Percentiles rank a stretch among this genome's conserved stretches.
Evolutionary conservation across 176 grass and related monocot genomes (phyloP).

Genomic region (Urochloa ruziziensis): DNA sequence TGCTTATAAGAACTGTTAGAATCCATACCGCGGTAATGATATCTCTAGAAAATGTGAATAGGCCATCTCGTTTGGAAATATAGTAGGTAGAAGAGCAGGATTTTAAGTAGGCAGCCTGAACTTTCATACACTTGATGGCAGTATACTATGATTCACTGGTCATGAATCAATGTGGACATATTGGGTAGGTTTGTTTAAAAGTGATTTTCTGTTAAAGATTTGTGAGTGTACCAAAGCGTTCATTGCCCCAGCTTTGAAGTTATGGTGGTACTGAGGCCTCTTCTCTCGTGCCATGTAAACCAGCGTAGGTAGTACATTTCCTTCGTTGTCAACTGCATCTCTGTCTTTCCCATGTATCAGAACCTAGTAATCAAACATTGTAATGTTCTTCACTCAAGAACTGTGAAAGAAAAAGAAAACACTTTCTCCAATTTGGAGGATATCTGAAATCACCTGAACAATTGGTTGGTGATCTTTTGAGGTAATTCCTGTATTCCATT

Average conservation of each 20-base stretch:
- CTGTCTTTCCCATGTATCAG: constrained; percentile 53
- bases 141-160: too few relatives aligned
- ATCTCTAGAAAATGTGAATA: neutral
- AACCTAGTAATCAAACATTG: constrained; percentile 43
- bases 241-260: constrained; percentile 93
- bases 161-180: too few relatives aligned
- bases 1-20: neutral
- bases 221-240: constrained; percentile 66
- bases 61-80: neutral
- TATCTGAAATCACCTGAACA: constrained; percentile 52
- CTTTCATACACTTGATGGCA: too few relatives aligned
- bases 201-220: neutral
- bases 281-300: constrained; percentile 94
- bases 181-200: too few relatives aligned
- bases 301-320: constrained; percentile 53
- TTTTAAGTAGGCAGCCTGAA: neutral
- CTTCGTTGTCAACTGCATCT: constrained; percentile 37
- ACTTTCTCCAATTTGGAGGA: neutral
- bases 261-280: constrained; percentile 63
- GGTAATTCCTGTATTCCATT: constrained; percentile 47
- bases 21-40: too few relatives aligned
- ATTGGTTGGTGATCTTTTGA: constrained; percentile 63
- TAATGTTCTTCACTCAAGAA: too few relatives aligned
- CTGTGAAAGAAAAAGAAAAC: neutral
- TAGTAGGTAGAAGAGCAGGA: neutral